Percentiles rank a stretch among this genome's conserved stretches.
phyloP scores from a whole-genome alignment of 768 basidiomycete species.

The Tulasnella sp. region DNA sequence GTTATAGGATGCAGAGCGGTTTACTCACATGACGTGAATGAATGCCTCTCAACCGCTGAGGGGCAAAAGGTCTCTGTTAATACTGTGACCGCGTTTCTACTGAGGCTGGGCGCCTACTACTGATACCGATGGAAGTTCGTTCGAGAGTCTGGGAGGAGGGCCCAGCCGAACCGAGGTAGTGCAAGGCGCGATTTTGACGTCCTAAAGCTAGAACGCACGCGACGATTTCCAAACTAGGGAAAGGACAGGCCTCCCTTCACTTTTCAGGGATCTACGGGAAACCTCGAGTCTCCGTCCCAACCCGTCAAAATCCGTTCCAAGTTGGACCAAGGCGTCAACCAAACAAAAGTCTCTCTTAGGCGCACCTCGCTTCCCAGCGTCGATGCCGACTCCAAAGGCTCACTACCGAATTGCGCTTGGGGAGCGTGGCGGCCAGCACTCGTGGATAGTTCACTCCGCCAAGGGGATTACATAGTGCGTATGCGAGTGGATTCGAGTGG shows the following conservation, averaged over 20 bases:
- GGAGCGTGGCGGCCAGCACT: not conserved
- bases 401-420: slow-evolving; percentile 3
- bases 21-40: no score
- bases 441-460: not conserved
- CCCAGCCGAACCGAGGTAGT: no score
- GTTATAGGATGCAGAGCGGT: no score
- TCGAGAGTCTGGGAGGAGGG: no score
- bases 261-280: not conserved
- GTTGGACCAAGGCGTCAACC: not conserved
- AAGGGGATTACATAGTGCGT: not conserved
- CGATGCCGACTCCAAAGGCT: not conserved
- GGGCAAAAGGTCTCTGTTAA: no score
- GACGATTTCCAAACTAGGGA: not conserved
- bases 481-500: no score
- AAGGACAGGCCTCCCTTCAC: not conserved
- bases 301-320: not conserved
- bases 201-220: no score
- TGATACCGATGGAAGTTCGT: no score
- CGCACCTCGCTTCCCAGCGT: not conserved
- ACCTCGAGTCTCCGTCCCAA: not conserved
- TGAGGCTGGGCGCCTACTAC: no score
- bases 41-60: no score
- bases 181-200: no score
- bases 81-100: no score
- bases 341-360: not conserved